These are phyloP conservation scores for Schizochytrium sp. DNA, from an alignment of 108 stramenopile species.

Conservation along the genomic window DNA sequence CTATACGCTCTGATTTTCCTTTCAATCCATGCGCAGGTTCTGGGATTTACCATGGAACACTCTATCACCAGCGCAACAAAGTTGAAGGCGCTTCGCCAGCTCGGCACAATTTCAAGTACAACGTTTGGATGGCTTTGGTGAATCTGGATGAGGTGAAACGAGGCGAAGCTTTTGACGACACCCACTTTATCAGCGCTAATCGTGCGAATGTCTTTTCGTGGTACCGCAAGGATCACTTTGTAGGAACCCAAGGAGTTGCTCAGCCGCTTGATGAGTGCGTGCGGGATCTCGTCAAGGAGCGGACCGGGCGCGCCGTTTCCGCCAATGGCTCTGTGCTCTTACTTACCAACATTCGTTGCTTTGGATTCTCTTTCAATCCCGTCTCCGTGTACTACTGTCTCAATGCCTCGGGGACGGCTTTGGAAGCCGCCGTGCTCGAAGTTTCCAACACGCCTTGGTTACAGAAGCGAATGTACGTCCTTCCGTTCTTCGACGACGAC, in stretches of 20 bases:
- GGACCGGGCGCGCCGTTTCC: background rate
- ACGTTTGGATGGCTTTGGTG: background rate
- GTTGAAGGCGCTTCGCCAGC: background rate
- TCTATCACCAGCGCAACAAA: background rate
- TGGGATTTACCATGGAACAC: background rate
- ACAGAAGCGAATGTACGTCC: background rate
- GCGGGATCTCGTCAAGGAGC: background rate
- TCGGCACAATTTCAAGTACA: background rate
- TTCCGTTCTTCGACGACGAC: background rate
- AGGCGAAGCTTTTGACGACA: background rate
- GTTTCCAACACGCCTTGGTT: slow-evolving; percentile 14
- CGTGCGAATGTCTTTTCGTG: background rate
- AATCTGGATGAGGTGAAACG: background rate
- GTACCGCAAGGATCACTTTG: background rate
- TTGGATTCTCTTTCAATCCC: slow-evolving; percentile 13
- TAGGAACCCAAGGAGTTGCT: background rate
- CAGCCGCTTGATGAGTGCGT: background rate
- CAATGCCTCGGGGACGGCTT: background rate
- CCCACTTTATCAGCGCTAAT: background rate
- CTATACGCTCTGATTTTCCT: background rate
- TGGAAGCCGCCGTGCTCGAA: background rate
- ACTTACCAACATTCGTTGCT: background rate
- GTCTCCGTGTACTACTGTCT: background rate
- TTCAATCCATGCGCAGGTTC: background rate
- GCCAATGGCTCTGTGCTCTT: background rate